Evolutionary conservation across 805 yeast species (phyloP), one percentile per base, ranked within the genome.

Genomic region (Yamadazyma sp.): DNA sequence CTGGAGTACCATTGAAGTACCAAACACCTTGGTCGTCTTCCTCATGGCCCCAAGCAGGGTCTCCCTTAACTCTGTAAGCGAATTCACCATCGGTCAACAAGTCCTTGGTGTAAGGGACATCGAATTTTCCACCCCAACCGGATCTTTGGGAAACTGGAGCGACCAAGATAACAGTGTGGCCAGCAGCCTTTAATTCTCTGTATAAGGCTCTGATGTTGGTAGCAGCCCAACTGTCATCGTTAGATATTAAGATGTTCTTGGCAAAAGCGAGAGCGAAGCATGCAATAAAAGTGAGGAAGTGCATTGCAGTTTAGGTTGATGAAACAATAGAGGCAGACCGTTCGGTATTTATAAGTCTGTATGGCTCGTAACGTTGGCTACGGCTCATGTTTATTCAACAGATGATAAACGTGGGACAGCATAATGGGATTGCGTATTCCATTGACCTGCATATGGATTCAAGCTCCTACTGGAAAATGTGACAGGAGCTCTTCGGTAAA

Each of bases 281-380:
- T 3, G 82, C 60, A 6, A 75, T 62, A 52, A 73, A 73, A 46
- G 81, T 82, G 55, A 84, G 65, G 62, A 88, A 88, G 33, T 74
- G 42, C 55, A 51, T 51, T 22, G n/a, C n/a, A n/a, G n/a, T n/a
- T n/a, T n/a, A n/a, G n/a, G n/a, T n/a, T n/a, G n/a, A n/a, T n/a
- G n/a, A n/a, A n/a, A n/a, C n/a, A n/a, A n/a, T n/a, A n/a, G n/a
- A n/a, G n/a, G n/a, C n/a, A n/a, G n/a, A n/a, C n/a, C n/a, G n/a
- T n/a, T n/a, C n/a, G n/a, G n/a, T n/a, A n/a, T n/a, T n/a, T n/a
- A n/a, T n/a, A n/a, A n/a, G n/a, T n/a, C n/a, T n/a, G n/a, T n/a
- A n/a, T n/a, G n/a, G n/a, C n/a, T n/a, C n/a, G n/a, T n/a, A n/a
- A n/a, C n/a, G n/a, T n/a, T n/a, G n/a, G n/a, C n/a, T n/a, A n/a